Evolutionary conservation across 805 yeast species (phyloP).

Genomic region (Candida tammaniensis): DNA sequence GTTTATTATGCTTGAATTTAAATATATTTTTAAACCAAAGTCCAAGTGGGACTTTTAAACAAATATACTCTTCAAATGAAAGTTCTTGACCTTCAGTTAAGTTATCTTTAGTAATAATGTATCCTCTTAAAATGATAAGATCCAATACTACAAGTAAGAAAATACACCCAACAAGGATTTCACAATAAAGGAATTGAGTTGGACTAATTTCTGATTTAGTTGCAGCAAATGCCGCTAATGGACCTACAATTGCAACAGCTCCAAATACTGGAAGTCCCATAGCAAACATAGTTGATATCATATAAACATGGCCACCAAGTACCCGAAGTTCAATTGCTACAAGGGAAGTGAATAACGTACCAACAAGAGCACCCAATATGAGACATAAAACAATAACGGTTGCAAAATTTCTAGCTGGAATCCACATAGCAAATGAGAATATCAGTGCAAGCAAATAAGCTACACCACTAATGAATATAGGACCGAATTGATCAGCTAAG

Average conservation of each 20-base stretch:
- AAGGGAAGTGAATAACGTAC: constrained; percentile 55
- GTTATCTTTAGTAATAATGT: constrained; percentile 50
- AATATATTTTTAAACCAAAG: constrained; percentile 4
- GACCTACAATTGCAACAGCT: constrained; percentile 40
- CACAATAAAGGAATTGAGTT: constrained; percentile 49
- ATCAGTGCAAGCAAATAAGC: constrained; percentile 26
- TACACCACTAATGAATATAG: constrained; percentile 40
- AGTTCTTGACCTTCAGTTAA: constrained; percentile 3
- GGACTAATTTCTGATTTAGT: constrained; percentile 37
- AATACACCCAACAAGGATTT: constrained; percentile 61
- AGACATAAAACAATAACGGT: constrained; percentile 53
- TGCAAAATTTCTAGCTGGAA: constrained; percentile 54
- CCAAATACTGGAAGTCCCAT: constrained; percentile 54
- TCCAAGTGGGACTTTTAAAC: constrained; percentile 5
- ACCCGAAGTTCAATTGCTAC: constrained; percentile 52
- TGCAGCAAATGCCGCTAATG: constrained; percentile 13
- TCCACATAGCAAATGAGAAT: constrained; percentile 36
- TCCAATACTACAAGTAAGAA: constrained; percentile 49
- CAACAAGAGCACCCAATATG: constrained; percentile 57
- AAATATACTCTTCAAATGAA: constrained; percentile 5
- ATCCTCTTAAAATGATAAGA: constrained; percentile 48
- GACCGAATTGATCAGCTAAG: constrained; percentile 50
- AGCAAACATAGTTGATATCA: constrained; percentile 55
- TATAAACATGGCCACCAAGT: constrained; percentile 50
- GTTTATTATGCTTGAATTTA: constrained; percentile 1